Evolutionary conservation across 768 basidiomycete species (phyloP), one percentile per base, ranked within the genome.

Genomic region (Nevesoporus exiguus): DNA sequence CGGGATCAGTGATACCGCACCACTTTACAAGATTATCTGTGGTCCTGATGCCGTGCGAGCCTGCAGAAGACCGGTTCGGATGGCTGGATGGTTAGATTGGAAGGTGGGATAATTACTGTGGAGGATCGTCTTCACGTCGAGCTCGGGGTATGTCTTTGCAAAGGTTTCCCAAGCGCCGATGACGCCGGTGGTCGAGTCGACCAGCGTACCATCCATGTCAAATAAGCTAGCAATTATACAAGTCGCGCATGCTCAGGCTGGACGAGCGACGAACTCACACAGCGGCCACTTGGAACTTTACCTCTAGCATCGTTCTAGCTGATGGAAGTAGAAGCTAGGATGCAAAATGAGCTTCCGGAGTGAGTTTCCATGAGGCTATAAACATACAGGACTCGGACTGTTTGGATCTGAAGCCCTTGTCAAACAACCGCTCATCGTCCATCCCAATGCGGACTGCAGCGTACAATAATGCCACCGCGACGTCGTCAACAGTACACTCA

Each of bases 151-250:
- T 53, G 80, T 77, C 64, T 82, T 66, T 46, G 79, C 79, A 71
- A 93, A 93, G n/a, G 75, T 71, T 49, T 85, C 75, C 93, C 93
- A 95, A 33, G 91, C 90, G 25, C 86, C 89, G 25, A 81, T 73
- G 30, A 95, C 90, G 40, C 89, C 91, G 29, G 83, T 81, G 10
- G 88, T 93, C 19, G 90, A 93, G 66, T 94, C 88, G 59, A 89
- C 78, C 47, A 90, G 75, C 31, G 88, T 93, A 51, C 88, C 88
- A 66, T 90, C 88, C 88, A 90, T 90, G 67, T 90, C 88, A 63
- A 89, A 89, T 14, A 90, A 73, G 54, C 88, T 89, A 54, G 1
- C 2, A 52, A 49, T 24, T 42, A 31, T 51, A 25, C 9, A 27
- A 0, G 25, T 7, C n/a, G n/a, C n/a, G n/a, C n/a, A n/a, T n/a